Evolutionary conservation across 345 rosid species (phyloP), one percentile per base, ranked within the genome.

Genomic region (Citrus reticulata): DNA sequence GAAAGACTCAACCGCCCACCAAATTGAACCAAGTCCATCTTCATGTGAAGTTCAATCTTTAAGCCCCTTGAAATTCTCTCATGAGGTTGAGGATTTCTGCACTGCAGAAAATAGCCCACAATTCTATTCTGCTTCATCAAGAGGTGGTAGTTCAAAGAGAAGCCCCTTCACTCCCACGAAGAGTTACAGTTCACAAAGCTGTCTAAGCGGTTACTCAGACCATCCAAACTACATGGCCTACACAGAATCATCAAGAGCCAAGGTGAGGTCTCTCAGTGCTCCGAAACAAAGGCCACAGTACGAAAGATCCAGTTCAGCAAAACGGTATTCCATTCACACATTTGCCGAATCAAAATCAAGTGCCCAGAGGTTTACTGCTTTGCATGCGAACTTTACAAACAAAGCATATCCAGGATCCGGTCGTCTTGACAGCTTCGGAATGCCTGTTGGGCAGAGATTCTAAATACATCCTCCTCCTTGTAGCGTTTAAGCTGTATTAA

Each of bases 341-440:
- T 83, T 79, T 19, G 85, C 88, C 22, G 80, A 91, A 58, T 73
- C 86, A 70, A 83, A 91, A 80, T 85, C 93, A 16, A 72, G 73
- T 24, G 75, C 85, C 1, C 94, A 85, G 72, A 90, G 83, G 70
- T 86, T 84, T 39, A 84, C 92, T 63, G 84, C 85, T 17, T 57
- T 90, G 84, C 91, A 89, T 27, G 80, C 92, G 11, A 93, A 75
- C 77, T 93, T 90, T 46, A 72, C 89, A 17, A 89, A 80, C 81
- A 97, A 90, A 79, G 98, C 93, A 10, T 97, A 97, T 75, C 98
- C 98, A 0, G 99, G 99, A 42, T 97, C 97, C 0, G 99, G 99
- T 69, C 93, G 93, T 49, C 81, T 96, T 86, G 98, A 96, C 89
- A 88, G 85, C 76, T 88, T 91, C 0, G 99, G 98, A 54, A 90